Percentiles rank a stretch among this genome's conserved stretches.
These are phyloP conservation scores for Lentinus brumalis DNA, from an alignment of 768 basidiomycete genomes.

Conservation along the genomic window DNA sequence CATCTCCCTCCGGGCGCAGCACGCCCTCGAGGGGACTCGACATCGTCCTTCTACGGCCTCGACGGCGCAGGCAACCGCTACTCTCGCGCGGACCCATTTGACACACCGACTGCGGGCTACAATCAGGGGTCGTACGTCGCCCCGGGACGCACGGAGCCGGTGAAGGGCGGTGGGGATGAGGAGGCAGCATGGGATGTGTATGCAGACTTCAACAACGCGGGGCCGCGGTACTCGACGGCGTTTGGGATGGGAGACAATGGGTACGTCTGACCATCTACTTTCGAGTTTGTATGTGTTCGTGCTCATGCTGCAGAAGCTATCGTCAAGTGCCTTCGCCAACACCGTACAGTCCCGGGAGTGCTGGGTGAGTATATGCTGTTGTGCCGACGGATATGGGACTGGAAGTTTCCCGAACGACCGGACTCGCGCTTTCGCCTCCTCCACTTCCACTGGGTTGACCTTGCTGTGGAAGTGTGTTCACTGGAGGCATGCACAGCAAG, in stretches of 20 bases:
- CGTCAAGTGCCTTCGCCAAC: constrained; percentile 28
- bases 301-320: constrained; percentile 19
- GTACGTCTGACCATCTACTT: constrained; percentile 25
- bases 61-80: constrained; percentile 28
- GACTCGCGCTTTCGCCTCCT: too few species aligned
- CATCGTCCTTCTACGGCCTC: constrained; percentile 62
- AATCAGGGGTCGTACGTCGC: constrained; percentile 70
- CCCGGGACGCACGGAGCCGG: constrained; percentile 70
- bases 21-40: constrained; percentile 59
- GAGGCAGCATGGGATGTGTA: constrained; percentile 83
- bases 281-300: not conserved
- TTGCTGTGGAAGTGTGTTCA: too few species aligned
- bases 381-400: not conserved
- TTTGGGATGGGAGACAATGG: constrained; percentile 52
- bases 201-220: constrained; percentile 87
- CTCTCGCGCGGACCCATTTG: constrained; percentile 42
- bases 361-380: constrained; percentile 6
- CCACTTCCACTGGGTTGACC: too few species aligned
- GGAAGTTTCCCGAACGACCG: too few species aligned
- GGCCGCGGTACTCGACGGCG: constrained; percentile 72
- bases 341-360: constrained; percentile 9
- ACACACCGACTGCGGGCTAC: constrained; percentile 64
- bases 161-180: constrained; percentile 70
- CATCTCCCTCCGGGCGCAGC: constrained; percentile 35
- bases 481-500: too few species aligned